Evolutionary conservation across 2,329 filamentous ascomycete species (phyloP), one percentile per base, ranked within the genome.

Genomic region (Claviceps sp.): DNA sequence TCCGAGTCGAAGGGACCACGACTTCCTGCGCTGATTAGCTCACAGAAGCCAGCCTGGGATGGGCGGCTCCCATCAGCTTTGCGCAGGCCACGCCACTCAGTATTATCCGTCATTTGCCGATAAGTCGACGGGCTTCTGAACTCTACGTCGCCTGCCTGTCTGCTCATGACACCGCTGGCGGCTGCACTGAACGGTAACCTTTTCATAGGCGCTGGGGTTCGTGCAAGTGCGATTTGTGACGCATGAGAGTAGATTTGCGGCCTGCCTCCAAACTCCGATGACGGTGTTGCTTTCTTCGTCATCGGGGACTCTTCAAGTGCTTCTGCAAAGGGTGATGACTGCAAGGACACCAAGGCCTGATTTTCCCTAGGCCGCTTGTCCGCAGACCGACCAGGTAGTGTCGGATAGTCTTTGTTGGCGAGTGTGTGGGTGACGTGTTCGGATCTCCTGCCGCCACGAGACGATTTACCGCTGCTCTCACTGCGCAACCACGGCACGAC

Each of bases 151-250:
- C 24, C 14, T n/a, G 18, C 7, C 14, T 4, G 14, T 26, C 7
- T 26, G 14, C 8, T n/a, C 22, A 4, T 8, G 14, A 20, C 6
- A 37, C 30, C 18, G 20, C 20, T 8, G 30, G 40, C 16, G 7
- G 14, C 7, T 37, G 34, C 30, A 41, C 22, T 20, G 30, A 26
- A 18, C 18, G 18, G 18, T 18, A 18, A 26, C 5, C 18, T 14
- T 20, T 38, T 24, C 8, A 40, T 30, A 5, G 30, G 46, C 11
- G 40, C 42, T 40, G 54, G 54, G 5, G 49, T 56, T 46, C 45
- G 48, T 47, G 50, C 48, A 16, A 52, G 50, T 5, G 51, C 40
- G 5, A 40, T 49, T 8, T 55, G 54, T 2, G 34, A 37, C 24
- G 38, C 53, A 4, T 47, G 50, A 5, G 50, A 50, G 43, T 47